phyloP scores from a whole-genome alignment of 139 green algal species.

The Haematococcus sp. region DNA sequence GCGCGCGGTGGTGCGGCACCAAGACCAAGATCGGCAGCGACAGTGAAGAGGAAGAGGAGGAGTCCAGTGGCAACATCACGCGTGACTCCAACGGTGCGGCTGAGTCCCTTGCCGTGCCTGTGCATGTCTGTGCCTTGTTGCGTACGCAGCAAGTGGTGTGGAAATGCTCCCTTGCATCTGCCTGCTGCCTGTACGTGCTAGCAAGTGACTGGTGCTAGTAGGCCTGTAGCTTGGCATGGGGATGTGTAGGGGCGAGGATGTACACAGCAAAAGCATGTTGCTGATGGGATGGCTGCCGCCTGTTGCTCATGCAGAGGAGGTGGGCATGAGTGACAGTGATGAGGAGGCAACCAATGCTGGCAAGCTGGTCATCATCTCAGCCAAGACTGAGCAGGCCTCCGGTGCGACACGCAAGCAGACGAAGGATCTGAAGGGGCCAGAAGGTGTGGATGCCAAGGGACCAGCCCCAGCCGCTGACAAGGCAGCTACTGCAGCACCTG shows the following conservation, averaged over 20 bases:
- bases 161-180: too few relatives aligned
- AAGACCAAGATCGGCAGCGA: constrained; percentile 62
- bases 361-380: constrained; percentile 1
- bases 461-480: neutral
- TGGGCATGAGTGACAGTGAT: neutral
- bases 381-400: neutral
- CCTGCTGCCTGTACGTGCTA: too few relatives aligned
- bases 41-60: constrained; percentile 43
- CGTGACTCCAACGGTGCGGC: neutral
- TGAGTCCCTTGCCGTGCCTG: neutral
- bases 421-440: neutral
- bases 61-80: neutral
- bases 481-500: neutral
- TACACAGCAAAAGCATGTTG: constrained; percentile 4
- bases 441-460: neutral
- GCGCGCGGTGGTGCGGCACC: constrained; percentile 72
- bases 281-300: neutral
- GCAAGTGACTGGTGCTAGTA: too few relatives aligned
- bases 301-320: neutral
- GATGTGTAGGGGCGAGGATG: too few relatives aligned
- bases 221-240: too few relatives aligned
- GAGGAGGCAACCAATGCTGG: neutral
- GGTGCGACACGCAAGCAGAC: too few relatives aligned
- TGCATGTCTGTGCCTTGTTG: neutral
- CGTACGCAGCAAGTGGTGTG: neutral